Percentiles rank a stretch among this genome's conserved stretches.
phyloP scores from a whole-genome alignment of 345 rosid species.

The Eucalyptus pauciflora region DNA sequence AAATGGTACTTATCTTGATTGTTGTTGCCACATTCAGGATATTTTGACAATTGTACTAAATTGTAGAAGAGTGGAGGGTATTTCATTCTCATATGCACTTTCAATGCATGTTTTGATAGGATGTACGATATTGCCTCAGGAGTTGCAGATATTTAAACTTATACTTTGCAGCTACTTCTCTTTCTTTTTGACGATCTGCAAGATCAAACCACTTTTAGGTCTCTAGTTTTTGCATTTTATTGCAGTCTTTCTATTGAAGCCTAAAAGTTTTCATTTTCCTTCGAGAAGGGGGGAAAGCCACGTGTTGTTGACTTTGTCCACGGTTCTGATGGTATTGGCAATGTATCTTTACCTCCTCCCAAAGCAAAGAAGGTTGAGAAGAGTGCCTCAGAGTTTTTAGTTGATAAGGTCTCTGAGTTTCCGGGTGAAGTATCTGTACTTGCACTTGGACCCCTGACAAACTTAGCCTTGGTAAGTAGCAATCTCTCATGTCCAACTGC shows the following conservation, averaged over 20 bases:
- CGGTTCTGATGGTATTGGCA: conserved; percentile 79
- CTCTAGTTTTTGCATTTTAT: background rate
- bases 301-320: conserved; percentile 70
- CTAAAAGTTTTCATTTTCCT: background rate
- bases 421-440: conserved; percentile 89
- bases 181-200: background rate
- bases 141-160: background rate
- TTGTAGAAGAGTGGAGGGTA: background rate
- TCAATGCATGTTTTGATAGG: background rate
- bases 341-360: conserved; percentile 44
- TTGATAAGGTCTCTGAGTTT: conserved; percentile 59
- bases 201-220: background rate
- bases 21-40: background rate
- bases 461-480: conserved; percentile 65
- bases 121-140: background rate
- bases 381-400: conserved; percentile 71
- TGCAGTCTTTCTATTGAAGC: background rate
- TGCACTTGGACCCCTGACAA: conserved; percentile 91
- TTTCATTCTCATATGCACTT: background rate
- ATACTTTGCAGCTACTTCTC: background rate
- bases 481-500: background rate
- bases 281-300: conserved; percentile 68
- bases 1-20: background rate
- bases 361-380: conserved; percentile 47
- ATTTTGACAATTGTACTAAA: background rate